phyloP scores from a whole-genome alignment of 169 alveolate species.

The Toxoplasma gondii region DNA sequence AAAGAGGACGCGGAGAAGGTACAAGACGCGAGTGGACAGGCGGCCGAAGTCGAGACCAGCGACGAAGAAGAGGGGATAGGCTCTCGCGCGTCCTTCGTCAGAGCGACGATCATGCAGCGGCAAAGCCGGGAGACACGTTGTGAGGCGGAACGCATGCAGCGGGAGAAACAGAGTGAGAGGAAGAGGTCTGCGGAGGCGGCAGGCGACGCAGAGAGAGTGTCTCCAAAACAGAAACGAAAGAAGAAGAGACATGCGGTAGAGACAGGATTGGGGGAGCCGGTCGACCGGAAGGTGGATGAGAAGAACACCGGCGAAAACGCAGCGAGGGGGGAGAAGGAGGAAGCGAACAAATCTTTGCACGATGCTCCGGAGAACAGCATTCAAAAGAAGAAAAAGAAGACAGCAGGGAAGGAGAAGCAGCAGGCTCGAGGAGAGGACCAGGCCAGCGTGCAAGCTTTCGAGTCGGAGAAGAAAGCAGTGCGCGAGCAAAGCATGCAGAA shows the following conservation, averaged over 20 bases:
- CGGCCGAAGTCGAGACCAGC: neutral
- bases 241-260: neutral
- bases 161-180: neutral
- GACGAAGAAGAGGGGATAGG: neutral
- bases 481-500: no score
- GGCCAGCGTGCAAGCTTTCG: neutral
- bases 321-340: no score
- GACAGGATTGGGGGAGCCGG: neutral
- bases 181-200: neutral
- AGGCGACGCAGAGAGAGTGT: no score
- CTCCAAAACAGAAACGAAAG: no score
- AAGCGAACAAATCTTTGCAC: no score
- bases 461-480: neutral
- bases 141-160: neutral
- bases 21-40: neutral
- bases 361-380: neutral
- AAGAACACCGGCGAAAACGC: no score
- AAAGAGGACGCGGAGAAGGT: neutral
- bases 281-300: no score
- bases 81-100: neutral
- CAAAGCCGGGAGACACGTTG: neutral
- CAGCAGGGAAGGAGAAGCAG: no score
- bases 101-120: neutral
- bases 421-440: neutral
- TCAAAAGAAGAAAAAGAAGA: neutral